A percentile compares a stretch with the other conserved stretches of the same genome.
phyloP scores from a whole-genome alignment of 306 rosid species.

The Prunus armeniaca region DNA sequence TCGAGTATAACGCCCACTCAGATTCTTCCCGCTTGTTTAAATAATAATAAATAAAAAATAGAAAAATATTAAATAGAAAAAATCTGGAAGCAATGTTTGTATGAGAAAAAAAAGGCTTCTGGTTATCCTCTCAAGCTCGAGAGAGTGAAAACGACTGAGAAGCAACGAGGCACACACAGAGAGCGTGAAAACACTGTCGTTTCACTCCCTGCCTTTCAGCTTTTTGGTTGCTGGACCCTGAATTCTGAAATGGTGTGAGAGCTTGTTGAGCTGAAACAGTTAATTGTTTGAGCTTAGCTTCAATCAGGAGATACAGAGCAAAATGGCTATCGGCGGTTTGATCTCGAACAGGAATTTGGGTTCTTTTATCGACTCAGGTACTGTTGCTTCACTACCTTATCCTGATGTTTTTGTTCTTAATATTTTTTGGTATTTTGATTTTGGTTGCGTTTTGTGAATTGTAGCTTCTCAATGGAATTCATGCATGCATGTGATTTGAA shows the following conservation, averaged over 20 bases:
- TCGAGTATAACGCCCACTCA: conserved; percentile 45
- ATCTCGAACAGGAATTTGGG: conserved; percentile 66
- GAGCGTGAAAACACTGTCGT: conserved; percentile 30
- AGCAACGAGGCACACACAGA: conserved; percentile 4
- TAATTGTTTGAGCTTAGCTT: neutral
- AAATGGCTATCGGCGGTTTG: conserved; percentile 71
- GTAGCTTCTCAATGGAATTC: neutral
- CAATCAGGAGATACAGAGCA: no score
- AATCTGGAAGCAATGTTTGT: conserved; percentile 6
- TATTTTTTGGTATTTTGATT: neutral
- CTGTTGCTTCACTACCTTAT: neutral
- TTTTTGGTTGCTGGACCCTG: conserved; percentile 14
- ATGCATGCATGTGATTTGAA: conserved; percentile 11
- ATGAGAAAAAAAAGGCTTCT: conserved; percentile 19
- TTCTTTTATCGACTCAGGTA: conserved; percentile 59
- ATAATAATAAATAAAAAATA: neutral
- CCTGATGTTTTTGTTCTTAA: neutral
- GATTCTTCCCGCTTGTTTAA: conserved; percentile 41
- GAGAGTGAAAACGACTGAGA: conserved; percentile 10
- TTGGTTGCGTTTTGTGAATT: conserved; percentile 24
- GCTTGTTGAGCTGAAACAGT: neutral
- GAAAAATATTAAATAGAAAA: neutral
- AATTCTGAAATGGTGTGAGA: conserved; percentile 27
- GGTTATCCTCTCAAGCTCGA: conserved; percentile 49
- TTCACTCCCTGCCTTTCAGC: neutral